phyloP scores from a whole-genome alignment of 768 basidiomycete genomes.

The Mycena capillaripes region DNA sequence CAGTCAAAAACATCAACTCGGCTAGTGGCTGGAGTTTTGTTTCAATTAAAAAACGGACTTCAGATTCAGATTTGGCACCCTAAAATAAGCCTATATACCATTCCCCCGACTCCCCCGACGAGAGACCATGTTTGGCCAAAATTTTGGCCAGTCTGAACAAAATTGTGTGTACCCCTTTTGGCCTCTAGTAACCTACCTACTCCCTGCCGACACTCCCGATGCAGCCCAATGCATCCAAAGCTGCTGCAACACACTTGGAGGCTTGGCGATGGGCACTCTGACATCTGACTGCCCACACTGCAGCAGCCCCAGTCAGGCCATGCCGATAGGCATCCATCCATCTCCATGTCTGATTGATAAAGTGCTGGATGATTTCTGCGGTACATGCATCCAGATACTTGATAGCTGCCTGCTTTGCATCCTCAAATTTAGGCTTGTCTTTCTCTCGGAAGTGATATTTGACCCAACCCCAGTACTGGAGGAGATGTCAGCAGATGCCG shows the following conservation, averaged over 20 bases:
- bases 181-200: background rate
- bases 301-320: constrained; percentile 45
- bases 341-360: constrained; percentile 42
- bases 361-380: constrained; percentile 41
- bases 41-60: constrained; percentile 16
- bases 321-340: constrained; percentile 44
- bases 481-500: background rate
- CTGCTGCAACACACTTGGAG: constrained; percentile 39
- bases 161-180: too few species aligned
- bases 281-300: constrained; percentile 48
- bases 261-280: too few species aligned
- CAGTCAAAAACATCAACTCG: background rate
- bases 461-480: constrained; percentile 41
- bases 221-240: constrained; percentile 40
- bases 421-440: constrained; percentile 27
- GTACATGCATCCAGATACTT: constrained; percentile 46
- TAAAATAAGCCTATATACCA: constrained; percentile 34
- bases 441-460: constrained; percentile 39
- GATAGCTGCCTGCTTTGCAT: constrained; percentile 32
- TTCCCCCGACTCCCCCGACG: constrained; percentile 31
- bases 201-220: constrained; percentile 22
- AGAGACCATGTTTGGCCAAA: constrained; percentile 30
- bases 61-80: constrained; percentile 35
- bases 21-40: background rate
- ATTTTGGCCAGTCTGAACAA: constrained; percentile 25